Base-by-base conservation (phyloP, 352 stramenopile species). In the Globisporangium lucens region DNA sequence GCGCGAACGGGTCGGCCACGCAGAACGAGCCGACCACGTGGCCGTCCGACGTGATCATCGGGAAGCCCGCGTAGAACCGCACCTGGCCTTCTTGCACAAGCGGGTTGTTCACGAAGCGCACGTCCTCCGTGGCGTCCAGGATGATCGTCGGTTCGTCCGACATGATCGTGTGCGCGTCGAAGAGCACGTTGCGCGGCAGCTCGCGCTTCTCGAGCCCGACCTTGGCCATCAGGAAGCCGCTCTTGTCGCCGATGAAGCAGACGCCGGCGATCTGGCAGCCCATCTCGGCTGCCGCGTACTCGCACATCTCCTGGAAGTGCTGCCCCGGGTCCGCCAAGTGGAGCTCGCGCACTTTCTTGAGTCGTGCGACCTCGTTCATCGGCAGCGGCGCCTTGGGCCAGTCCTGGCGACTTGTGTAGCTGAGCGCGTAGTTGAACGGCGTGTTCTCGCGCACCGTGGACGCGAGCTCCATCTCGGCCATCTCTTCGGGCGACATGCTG, bases 241-340 rank as follows among this genome's bases (percentile, higher is more conserved):
- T 93, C 77, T 93, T 95, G 75, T 94, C 87, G 29, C 87, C 87
- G 24, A 94, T 89, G 63, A 94, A 91, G 73, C 83, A 91, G 47
- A 94, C 85, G n/a, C 80, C 80, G 0, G 87, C 83, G 53, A 91
- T 89, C 75, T 90, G 83, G 72, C 87, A 95, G 56, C 83, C 83
- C 72, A 91, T 77, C 70, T 92, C 85, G 17, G 87, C 87, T 3
- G 86, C 84, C 20, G 85, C 87, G 66, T 92, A 93, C 67, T 95
- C 87, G 61, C 86, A 91, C 82, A 95, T 94, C 63, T 95, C 87
- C 64, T 95, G 87, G 69, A 95, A 95, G 63, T 94, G 87, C 66
- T 85, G 75, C 1, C 85, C 81, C 1, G 85, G 85, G 70, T 95
- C 87, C 13, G 82, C 82, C 27, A 95, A 63, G 65, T 91, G 83